A percentile compares a stretch with the other conserved stretches of the same genome.
These are phyloP conservation scores for Rugosomyces carneus DNA, from an alignment of 1,284 basidiomycete genomes.

Conservation along the genomic window DNA sequence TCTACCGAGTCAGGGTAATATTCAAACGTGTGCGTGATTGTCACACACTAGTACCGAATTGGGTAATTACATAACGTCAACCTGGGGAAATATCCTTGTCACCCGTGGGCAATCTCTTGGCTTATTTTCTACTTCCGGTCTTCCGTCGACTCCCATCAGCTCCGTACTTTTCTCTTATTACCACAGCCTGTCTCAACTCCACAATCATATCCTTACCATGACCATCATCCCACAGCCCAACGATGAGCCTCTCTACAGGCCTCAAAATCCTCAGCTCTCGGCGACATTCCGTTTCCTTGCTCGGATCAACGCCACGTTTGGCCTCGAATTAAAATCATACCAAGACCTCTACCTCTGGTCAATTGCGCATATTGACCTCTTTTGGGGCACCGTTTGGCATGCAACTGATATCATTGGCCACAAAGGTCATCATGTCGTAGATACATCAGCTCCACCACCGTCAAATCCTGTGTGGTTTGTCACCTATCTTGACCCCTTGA, in stretches of 20 bases:
- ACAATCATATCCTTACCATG: conserved; percentile 10
- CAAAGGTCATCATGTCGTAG: conserved; percentile 57
- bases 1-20: conserved; percentile 12
- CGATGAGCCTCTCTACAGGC: conserved; percentile 40
- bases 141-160: conserved; percentile 6
- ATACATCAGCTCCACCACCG: conserved; percentile 51
- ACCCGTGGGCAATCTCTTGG: conserved; percentile 4
- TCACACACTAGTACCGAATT: conserved; percentile 7
- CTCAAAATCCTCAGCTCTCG: conserved; percentile 41
- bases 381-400: conserved; percentile 82
- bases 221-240: conserved; percentile 9
- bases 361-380: conserved; percentile 50
- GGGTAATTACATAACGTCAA: too few species aligned
- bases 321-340: conserved; percentile 50
- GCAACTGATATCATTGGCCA: conserved; percentile 58
- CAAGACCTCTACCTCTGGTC: conserved; percentile 73
- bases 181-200: neutral
- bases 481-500: conserved; percentile 11
- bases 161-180: conserved; percentile 1
- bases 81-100: too few species aligned
- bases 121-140: conserved; percentile 1
- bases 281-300: conserved; percentile 53
- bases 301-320: conserved; percentile 49
- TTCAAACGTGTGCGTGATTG: conserved; percentile 18
- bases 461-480: conserved; percentile 71